These are phyloP conservation scores for Astrothelium subdiscretum DNA, from an alignment of 495 filamentous ascomycete species.

Conservation along the genomic window DNA sequence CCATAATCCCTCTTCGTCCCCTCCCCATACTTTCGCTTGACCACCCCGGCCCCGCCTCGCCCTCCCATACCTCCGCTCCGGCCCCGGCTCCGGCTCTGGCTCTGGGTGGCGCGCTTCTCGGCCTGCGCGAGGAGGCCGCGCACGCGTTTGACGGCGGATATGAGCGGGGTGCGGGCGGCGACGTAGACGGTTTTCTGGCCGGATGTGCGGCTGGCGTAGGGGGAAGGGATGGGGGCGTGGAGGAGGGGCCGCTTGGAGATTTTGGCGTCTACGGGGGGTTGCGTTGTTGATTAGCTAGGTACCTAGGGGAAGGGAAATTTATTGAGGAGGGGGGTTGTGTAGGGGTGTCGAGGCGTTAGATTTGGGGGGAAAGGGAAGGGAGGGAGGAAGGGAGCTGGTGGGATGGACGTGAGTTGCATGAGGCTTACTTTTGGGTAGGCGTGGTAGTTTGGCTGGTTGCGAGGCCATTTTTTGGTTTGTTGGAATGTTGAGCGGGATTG, in stretches of 20 bases:
- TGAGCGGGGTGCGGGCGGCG: slow-evolving; percentile 61
- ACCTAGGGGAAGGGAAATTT: too few relatives aligned
- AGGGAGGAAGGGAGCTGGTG: neutral
- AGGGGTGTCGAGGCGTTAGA: too few relatives aligned
- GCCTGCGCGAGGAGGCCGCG: slow-evolving; percentile 56
- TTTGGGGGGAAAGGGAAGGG: too few relatives aligned
- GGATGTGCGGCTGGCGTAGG: slow-evolving; percentile 37
- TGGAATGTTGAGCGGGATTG: too few relatives aligned
- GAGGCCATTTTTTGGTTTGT: too few relatives aligned
- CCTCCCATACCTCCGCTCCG: slow-evolving; percentile 31
- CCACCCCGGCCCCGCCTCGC: slow-evolving; percentile 7
- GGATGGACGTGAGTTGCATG: neutral
- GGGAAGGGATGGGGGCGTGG: slow-evolving; percentile 51
- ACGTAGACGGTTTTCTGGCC: slow-evolving; percentile 65
- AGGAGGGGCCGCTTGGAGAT: slow-evolving; percentile 61
- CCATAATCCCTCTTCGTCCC: slow-evolving; percentile 3
- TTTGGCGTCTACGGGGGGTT: slow-evolving; percentile 32
- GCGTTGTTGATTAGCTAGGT: too few relatives aligned
- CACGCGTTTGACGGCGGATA: slow-evolving; percentile 71
- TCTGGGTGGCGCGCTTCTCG: slow-evolving; percentile 44
- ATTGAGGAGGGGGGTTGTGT: too few relatives aligned
- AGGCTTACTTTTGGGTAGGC: slow-evolving; percentile 35
- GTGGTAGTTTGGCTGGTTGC: slow-evolving; percentile 30
- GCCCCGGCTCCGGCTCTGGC: slow-evolving; percentile 22
- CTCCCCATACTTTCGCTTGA: slow-evolving; percentile 25